These are phyloP conservation scores for Camelina laxa DNA, from an alignment of 345 rosid species.

Conservation along the genomic window DNA sequence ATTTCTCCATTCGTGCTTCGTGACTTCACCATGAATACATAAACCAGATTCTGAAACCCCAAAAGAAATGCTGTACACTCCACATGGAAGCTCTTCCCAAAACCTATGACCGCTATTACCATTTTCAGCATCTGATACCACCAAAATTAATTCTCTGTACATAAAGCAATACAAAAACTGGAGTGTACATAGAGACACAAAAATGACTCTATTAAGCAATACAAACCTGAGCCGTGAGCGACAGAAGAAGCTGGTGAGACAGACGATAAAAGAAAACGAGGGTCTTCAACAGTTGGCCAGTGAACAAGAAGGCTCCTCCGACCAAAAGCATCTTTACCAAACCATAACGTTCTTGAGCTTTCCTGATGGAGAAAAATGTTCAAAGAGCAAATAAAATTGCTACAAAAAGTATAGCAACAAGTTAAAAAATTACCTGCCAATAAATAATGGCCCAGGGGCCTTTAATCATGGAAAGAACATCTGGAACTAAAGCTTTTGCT, in stretches of 20 bases:
- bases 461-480: conserved; percentile 71
- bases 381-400: conserved; percentile 4
- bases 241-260: conserved; percentile 56
- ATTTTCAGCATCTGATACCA: conserved; percentile 58
- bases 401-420: background rate
- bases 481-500: conserved; percentile 48
- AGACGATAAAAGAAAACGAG: conserved; percentile 72
- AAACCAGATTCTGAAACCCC: conserved; percentile 45
- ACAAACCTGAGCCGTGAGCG: conserved; percentile 36
- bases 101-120: conserved; percentile 47
- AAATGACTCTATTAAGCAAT: conserved; percentile 34
- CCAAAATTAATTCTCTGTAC: background rate
- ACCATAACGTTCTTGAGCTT: conserved; percentile 82
- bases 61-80: conserved; percentile 67
- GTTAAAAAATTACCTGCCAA: conserved; percentile 77
- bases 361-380: conserved; percentile 43
- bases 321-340: conserved; percentile 90
- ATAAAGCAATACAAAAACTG: background rate
- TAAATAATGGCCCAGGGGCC: conserved; percentile 90
- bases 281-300: conserved; percentile 72
- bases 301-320: conserved; percentile 95
- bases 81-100: conserved; percentile 96
- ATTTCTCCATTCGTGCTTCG: conserved; percentile 70
- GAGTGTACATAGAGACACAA: conserved; percentile 6
- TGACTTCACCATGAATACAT: conserved; percentile 53